Percentiles rank a stretch among this genome's conserved stretches.
These are phyloP conservation scores for Epichloe gansuensis DNA, from an alignment of 2,329 filamentous ascomycete genomes.

Conservation along the genomic window DNA sequence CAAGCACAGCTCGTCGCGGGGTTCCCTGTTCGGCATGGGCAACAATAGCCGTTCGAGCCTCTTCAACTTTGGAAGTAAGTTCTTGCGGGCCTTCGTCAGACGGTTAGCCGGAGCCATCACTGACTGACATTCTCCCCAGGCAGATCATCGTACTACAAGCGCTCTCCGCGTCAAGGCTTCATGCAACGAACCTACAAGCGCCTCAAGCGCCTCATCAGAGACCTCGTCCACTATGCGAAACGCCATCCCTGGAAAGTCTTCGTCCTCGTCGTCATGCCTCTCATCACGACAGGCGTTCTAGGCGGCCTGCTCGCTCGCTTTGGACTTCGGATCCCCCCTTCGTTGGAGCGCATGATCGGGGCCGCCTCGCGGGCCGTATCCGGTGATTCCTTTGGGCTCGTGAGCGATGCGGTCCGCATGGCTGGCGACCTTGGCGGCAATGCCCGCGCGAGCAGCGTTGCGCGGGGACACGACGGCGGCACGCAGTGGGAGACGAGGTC, in stretches of 20 bases:
- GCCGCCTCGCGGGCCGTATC: conserved; percentile 35
- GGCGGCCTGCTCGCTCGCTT: conserved; percentile 66
- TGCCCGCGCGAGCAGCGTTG: conserved; percentile 13
- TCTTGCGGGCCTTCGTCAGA: too few species aligned
- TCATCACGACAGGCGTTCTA: conserved; percentile 73
- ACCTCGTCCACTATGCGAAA: conserved; percentile 71
- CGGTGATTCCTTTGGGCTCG: conserved; percentile 35
- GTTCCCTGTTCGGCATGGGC: conserved; percentile 35
- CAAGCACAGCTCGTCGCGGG: conserved; percentile 28
- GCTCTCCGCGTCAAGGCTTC: conserved; percentile 70
- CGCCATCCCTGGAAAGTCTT: conserved; percentile 80
- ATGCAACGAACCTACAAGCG: conserved; percentile 59
- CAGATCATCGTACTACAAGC: conserved; percentile 59
- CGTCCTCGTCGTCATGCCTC: conserved; percentile 72
- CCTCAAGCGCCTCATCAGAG: conserved; percentile 65
- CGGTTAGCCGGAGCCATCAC: neutral
- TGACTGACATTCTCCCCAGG: conserved; percentile 17
- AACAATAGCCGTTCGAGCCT: conserved; percentile 32
- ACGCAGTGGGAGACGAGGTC: conserved; percentile 24
- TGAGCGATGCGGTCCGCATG: conserved; percentile 43
- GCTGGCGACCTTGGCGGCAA: conserved; percentile 24
- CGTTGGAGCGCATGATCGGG: conserved; percentile 46
- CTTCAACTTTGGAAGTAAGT: conserved; percentile 25
- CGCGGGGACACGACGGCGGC: conserved; percentile 22
- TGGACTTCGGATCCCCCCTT: conserved; percentile 60